These are phyloP conservation scores for Ambrosia trifida DNA, from an alignment of 129 eudicot genomes.

Conservation along the genomic window DNA sequence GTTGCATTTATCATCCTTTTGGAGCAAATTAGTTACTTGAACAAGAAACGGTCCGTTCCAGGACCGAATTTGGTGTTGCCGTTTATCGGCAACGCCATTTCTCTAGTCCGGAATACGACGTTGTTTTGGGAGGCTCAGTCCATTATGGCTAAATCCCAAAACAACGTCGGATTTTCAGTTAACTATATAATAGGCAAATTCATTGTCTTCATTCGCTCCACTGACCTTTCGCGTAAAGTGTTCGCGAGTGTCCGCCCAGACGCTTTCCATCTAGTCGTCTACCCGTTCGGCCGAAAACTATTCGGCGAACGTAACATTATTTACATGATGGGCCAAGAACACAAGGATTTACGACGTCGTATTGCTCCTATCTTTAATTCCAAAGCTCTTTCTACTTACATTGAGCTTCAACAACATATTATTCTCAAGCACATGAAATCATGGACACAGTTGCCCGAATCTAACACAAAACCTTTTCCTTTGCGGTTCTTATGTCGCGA, in stretches of 20 bases:
- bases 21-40: constrained; percentile 62
- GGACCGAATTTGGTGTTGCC: constrained; percentile 72
- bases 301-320: constrained; percentile 82
- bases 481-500: constrained; percentile 65
- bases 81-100: constrained; percentile 63
- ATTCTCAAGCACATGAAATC: constrained; percentile 51
- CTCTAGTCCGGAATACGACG: constrained; percentile 63
- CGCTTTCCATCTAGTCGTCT: constrained; percentile 81
- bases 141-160: constrained; percentile 47
- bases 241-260: constrained; percentile 81
- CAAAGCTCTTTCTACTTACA: constrained; percentile 61
- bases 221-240: constrained; percentile 68
- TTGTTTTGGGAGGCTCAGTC: constrained; percentile 69
- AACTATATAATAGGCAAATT: constrained; percentile 79
- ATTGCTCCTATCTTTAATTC: constrained; percentile 63
- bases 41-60: constrained; percentile 49
- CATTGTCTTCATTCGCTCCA: constrained; percentile 62
- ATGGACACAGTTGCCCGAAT: constrained; percentile 36
- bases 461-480: constrained; percentile 32
- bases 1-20: constrained; percentile 37
- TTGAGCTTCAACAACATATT: constrained; percentile 51
- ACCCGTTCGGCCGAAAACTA: constrained; percentile 83
- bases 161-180: constrained; percentile 55
- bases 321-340: constrained; percentile 78
- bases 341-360: constrained; percentile 83